Evolutionary conservation across 805 yeast species (phyloP).

Genomic region (Wickerhamomyces bovis): DNA sequence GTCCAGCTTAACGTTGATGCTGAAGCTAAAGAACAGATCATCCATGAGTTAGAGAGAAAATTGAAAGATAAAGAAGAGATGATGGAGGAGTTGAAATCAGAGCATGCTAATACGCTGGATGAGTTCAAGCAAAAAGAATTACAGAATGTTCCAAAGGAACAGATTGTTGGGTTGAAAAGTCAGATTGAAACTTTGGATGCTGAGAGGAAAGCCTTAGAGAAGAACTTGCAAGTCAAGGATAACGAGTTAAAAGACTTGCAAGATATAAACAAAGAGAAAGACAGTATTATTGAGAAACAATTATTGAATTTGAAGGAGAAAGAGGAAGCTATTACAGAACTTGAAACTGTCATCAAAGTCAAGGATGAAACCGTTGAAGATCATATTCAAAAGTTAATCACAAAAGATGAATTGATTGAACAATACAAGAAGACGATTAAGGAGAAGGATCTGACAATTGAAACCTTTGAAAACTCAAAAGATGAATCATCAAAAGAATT

Average conservation of each 20-base stretch:
- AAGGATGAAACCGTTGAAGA: neutral
- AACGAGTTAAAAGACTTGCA: neutral
- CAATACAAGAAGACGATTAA: neutral
- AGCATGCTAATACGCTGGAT: neutral
- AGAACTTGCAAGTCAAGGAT: neutral
- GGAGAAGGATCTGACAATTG: neutral
- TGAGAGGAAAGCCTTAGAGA: neutral
- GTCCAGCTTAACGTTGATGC: neutral
- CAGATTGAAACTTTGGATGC: neutral
- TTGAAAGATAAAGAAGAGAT: neutral
- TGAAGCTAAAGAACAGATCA: neutral
- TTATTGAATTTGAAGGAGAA: neutral
- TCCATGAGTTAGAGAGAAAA: neutral
- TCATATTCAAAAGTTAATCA: neutral
- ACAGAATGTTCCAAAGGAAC: slow-evolving; percentile 1
- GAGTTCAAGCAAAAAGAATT: neutral
- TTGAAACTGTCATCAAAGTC: neutral
- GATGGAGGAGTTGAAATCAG: neutral
- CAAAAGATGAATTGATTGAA: neutral
- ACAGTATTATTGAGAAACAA: neutral
- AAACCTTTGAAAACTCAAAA: neutral
- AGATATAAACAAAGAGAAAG: slow-evolving; percentile 6
- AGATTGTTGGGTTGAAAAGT: slow-evolving; percentile 1
- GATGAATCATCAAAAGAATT: neutral
- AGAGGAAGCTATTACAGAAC: neutral